Evolutionary conservation across 2,329 filamentous ascomycete species (phyloP).

Genomic region (Coniosporium tulheliwenetii): DNA sequence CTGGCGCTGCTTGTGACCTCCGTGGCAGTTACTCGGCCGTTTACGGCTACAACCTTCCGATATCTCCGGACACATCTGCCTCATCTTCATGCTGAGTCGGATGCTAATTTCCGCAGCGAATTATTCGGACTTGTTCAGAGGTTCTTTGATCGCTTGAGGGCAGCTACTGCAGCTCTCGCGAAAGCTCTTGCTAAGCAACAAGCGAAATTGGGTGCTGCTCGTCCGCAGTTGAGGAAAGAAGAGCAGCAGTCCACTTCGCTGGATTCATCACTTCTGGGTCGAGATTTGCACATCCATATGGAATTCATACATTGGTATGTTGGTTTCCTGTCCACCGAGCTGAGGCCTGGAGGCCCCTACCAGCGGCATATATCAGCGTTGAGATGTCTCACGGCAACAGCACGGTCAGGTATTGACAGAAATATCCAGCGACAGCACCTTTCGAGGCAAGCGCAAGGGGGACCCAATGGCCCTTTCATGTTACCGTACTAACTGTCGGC

Average conservation of each 20-base stretch:
- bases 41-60: slow-evolving; percentile 45
- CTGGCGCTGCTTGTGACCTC: slow-evolving; percentile 68
- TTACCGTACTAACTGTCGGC: slow-evolving; percentile 25
- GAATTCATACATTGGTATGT: slow-evolving; percentile 63
- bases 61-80: slow-evolving; percentile 51
- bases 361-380: slow-evolving; percentile 75
- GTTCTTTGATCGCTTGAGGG: slow-evolving; percentile 61
- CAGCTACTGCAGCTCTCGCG: slow-evolving; percentile 41
- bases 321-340: slow-evolving; percentile 53
- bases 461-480: slow-evolving; percentile 32
- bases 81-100: slow-evolving; percentile 65
- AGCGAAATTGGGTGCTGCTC: too few species aligned
- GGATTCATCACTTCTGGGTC: background rate
- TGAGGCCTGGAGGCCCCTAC: slow-evolving; percentile 73
- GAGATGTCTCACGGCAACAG: slow-evolving; percentile 51
- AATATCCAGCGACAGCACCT: slow-evolving; percentile 20
- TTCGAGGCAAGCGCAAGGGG: slow-evolving; percentile 32
- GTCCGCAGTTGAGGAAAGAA: too few species aligned
- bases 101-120: slow-evolving; percentile 75
- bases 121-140: slow-evolving; percentile 59
- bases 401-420: slow-evolving; percentile 52
- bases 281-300: slow-evolving; percentile 31
- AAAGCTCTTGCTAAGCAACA: too few species aligned
- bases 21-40: slow-evolving; percentile 56
- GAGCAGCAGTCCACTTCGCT: background rate